Evolutionary conservation across 176 grass and related monocot species (phyloP), one percentile per base, ranked within the genome.

Genomic region (Lolium rigidum): DNA sequence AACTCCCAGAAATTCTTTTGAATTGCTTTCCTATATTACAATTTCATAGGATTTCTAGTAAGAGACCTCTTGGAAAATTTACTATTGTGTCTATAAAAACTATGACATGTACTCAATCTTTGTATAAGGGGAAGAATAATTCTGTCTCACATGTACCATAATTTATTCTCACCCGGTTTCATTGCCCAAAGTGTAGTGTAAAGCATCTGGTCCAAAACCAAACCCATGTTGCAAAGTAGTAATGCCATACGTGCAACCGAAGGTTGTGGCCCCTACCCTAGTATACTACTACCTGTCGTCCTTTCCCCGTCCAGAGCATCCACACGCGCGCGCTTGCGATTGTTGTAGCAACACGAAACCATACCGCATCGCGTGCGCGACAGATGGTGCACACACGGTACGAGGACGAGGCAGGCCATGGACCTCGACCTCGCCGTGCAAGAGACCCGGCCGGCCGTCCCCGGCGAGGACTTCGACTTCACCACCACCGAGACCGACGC

Each of bases 351-450:
- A 72, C 55, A 84, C 18, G 76, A 84, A 64, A 72, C 66, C n/a
- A 28, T 37, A 65, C 39, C 43, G 54, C 81, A 64, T 63, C 1
- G 57, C 80, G 14, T 37, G 7, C 66, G 31, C 65, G 49, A 4
- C 56, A 59, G 57, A 64, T 13, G 56, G 49, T 77, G 6, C 62
- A 11, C 35, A 59, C 77, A 25, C 58, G 71, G 59, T 12, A 57
- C 88, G 22, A 9, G 18, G 5, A 48, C 88, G 55, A 37, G 48
- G 35, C 13, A 62, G 59, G 65, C 37, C 77, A 95, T 95, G 93
- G 92, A 94, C 82, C 60, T 97, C 35, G 91, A 98, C 81, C 84
- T 95, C 81, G 86, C 64, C 77, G 70, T 98, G 28, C 83, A 72
- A 28, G 65, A 86, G 72, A 81, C 57, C 70, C 72, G 66, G 77